Evolutionary conservation across 208 protist genomes (phyloP), one percentile per base, ranked within the genome.

Genomic region (Acanthamoeba lenticulata): DNA sequence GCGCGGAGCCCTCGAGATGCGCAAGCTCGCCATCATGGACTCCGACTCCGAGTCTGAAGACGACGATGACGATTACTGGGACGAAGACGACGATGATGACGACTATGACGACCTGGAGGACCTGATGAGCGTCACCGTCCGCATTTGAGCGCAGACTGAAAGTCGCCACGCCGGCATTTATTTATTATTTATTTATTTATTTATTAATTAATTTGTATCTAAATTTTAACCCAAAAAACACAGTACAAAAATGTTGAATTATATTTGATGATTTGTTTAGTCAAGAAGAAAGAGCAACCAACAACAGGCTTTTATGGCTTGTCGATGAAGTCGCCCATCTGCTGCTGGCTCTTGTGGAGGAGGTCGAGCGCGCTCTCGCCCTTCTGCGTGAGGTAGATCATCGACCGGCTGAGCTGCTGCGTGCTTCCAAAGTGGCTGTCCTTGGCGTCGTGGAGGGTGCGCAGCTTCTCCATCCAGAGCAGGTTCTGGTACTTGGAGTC

Each of bases 391-490:
- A 74, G 65, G 65, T 74, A 74, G 29, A 74, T 74, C 65, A 74
- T 74, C 65, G 65, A 74, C 65, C 65, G 65, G 65, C 65, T 74
- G 65, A 74, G 65, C 65, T 74, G 65, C 65, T 74, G 65, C 65
- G 65, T 74, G n/a, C 9, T 21, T 36, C 65, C 65, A 29, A 74
- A 74, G 29, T 34, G n/a, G 65, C n/a, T 74, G 13, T 74, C 65
- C 13, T 74, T 74, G 65, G 65, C 65, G 9, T 74, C 65, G 36
- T 74, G 15, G 36, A 74, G 65, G 36, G 36, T 79, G 36, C 69
- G 69, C 9, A 79, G 69, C 69, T 79, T 79, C 36, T 79, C 69
- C 36, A 79, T 15, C 69, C 69, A 79, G 36, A 79, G 69, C 36
- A 45, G 21, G 38, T 79, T 79, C 69, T 79, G 69, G 36, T 47